These are phyloP conservation scores for Phytophthora sp. DNA, from an alignment of 352 stramenopile genomes.

Conservation along the genomic window DNA sequence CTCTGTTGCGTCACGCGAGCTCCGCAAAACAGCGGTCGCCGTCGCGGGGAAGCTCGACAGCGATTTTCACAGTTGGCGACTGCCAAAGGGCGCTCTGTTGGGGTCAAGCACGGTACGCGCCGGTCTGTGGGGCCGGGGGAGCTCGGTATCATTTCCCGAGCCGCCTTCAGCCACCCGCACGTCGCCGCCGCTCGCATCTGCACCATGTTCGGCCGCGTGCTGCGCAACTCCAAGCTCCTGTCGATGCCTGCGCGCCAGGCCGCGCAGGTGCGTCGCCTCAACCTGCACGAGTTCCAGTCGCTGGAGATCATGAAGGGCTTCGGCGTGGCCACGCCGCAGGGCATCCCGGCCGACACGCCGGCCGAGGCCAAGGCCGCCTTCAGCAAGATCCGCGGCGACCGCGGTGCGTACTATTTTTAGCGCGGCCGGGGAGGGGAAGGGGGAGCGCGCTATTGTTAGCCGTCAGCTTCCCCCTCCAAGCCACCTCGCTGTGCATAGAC, in stretches of 20 bases:
- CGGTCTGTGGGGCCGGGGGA: slow-evolving; percentile 17
- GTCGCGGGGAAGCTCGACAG: slow-evolving; percentile 8
- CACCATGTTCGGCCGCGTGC: slow-evolving; percentile 63
- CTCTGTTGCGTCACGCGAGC: too few relatives aligned
- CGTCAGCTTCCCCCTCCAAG: neutral
- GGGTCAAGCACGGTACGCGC: slow-evolving; percentile 19
- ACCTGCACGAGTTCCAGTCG: slow-evolving; percentile 95
- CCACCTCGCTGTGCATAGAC: slow-evolving; percentile 13
- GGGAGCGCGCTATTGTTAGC: neutral
- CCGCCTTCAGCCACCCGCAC: slow-evolving; percentile 23
- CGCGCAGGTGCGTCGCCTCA: slow-evolving; percentile 88
- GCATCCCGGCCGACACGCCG: slow-evolving; percentile 76
- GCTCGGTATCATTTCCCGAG: slow-evolving; percentile 36
- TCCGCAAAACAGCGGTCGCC: slow-evolving; percentile 8
- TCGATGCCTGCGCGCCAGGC: slow-evolving; percentile 52
- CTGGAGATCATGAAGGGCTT: slow-evolving; percentile 94
- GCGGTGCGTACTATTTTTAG: slow-evolving; percentile 63
- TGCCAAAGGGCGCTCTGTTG: slow-evolving; percentile 2
- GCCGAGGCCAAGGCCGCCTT: slow-evolving; percentile 85
- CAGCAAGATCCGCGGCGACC: slow-evolving; percentile 75
- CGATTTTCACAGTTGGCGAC: neutral
- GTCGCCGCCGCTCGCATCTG: slow-evolving; percentile 4
- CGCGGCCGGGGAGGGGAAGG: neutral
- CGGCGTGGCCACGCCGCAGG: slow-evolving; percentile 76
- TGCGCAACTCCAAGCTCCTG: slow-evolving; percentile 56